A percentile compares a stretch with the other conserved stretches of the same genome.
These are phyloP conservation scores for Dictyostelium firmibasis DNA, from an alignment of 78 protist genomes.

Conservation along the genomic window DNA sequence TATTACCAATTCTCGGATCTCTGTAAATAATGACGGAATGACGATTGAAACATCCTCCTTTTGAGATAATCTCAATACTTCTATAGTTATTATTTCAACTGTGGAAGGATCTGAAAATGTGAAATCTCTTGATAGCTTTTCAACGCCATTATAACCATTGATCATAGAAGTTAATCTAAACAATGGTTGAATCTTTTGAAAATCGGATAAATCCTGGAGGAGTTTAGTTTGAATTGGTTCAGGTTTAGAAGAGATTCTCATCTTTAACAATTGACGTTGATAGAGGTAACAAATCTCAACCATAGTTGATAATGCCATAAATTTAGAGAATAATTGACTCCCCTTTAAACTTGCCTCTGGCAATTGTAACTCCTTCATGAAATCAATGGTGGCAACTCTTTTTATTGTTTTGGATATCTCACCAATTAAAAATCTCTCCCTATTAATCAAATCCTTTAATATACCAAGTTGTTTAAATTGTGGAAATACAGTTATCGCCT, in stretches of 20 bases:
- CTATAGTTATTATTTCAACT: neutral
- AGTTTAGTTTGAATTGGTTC: neutral
- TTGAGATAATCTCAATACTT: neutral
- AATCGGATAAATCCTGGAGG: neutral
- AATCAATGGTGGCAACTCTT: neutral
- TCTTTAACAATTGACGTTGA: neutral
- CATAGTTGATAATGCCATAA: neutral
- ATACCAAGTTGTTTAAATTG: neutral
- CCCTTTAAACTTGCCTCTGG: neutral
- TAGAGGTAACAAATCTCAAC: neutral
- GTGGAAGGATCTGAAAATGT: neutral
- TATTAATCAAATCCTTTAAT: neutral
- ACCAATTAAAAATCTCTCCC: neutral
- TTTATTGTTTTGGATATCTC: neutral
- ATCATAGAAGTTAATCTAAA: neutral
- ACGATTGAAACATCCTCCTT: neutral
- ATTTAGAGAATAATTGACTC: neutral
- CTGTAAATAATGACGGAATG: neutral
- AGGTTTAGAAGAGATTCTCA: neutral
- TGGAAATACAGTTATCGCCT: neutral
- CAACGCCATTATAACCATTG: neutral
- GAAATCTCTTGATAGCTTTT: neutral
- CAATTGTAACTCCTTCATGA: neutral
- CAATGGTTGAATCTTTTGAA: neutral
- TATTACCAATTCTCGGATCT: neutral